Evolutionary conservation across 495 filamentous ascomycete species (phyloP).

Genomic region (Geoglossum glabrum): DNA sequence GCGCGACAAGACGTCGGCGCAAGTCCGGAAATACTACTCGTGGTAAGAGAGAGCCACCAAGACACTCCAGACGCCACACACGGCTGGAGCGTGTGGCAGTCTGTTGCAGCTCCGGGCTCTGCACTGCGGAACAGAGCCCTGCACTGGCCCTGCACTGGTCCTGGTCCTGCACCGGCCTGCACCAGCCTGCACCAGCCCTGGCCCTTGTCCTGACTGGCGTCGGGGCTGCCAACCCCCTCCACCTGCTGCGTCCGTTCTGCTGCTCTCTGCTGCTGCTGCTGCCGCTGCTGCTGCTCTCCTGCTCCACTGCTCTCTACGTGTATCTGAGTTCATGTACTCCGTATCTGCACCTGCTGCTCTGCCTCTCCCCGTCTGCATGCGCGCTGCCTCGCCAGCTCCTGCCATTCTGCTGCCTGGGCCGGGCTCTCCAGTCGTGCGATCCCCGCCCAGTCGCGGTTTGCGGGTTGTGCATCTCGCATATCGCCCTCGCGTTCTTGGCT

Average conservation of each 20-base stretch:
- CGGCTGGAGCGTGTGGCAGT: neutral
- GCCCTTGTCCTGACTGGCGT: neutral
- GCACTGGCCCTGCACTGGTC: too few relatives aligned
- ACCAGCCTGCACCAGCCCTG: neutral
- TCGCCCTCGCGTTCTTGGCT: neutral
- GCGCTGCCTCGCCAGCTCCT: too few relatives aligned
- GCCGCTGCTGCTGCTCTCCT: too few relatives aligned
- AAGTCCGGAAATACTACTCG: conserved; percentile 35
- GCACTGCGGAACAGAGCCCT: too few relatives aligned
- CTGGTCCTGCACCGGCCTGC: too few relatives aligned
- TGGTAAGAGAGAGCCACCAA: conserved; percentile 22
- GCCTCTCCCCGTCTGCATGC: neutral
- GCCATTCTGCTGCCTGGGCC: too few relatives aligned
- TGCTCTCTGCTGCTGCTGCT: too few relatives aligned
- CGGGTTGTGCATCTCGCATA: neutral
- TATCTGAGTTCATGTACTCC: neutral
- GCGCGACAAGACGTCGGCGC: conserved; percentile 38
- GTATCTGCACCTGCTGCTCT: neutral
- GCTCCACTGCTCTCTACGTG: neutral
- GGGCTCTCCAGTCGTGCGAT: too few relatives aligned
- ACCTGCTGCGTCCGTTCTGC: too few relatives aligned
- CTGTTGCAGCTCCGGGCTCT: neutral
- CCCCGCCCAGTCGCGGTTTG: neutral
- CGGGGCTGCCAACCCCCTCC: neutral
- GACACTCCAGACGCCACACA: neutral